These are phyloP conservation scores for Casuarina cunninghamiana DNA, from an alignment of 306 rosid species.

Conservation along the genomic window DNA sequence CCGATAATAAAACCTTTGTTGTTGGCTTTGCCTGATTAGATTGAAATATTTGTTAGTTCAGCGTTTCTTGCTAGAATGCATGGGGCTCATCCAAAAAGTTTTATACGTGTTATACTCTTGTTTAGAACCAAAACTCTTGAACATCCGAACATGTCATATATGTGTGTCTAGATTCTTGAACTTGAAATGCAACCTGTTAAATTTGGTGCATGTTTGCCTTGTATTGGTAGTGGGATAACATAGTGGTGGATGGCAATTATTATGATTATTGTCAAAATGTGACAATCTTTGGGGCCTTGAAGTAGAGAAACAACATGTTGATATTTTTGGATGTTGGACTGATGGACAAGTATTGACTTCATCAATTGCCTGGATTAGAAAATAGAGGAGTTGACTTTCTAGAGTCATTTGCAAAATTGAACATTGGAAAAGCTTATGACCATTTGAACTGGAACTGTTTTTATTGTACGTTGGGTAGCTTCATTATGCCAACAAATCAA, in stretches of 20 bases:
- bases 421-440: neutral
- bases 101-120: neutral
- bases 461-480: neutral
- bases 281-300: neutral
- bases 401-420: neutral
- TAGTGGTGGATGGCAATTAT: conserved; percentile 1
- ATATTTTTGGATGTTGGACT: neutral
- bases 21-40: conserved; percentile 19
- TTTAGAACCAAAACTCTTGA: neutral
- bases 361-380: neutral
- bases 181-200: neutral
- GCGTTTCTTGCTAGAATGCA: conserved; percentile 6
- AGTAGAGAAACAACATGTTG: neutral
- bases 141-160: neutral
- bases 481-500: too few species aligned
- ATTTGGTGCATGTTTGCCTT: neutral
- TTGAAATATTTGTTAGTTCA: conserved; percentile 5
- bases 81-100: neutral
- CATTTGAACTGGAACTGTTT: neutral
- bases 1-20: neutral
- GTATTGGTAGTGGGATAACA: neutral
- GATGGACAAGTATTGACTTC: neutral
- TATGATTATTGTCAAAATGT: neutral
- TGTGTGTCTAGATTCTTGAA: neutral
- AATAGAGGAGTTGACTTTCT: neutral